Evolutionary conservation across 495 filamentous ascomycete genomes (phyloP), one percentile per base, ranked within the genome.

Genomic region (Alectoria sarmentosa): DNA sequence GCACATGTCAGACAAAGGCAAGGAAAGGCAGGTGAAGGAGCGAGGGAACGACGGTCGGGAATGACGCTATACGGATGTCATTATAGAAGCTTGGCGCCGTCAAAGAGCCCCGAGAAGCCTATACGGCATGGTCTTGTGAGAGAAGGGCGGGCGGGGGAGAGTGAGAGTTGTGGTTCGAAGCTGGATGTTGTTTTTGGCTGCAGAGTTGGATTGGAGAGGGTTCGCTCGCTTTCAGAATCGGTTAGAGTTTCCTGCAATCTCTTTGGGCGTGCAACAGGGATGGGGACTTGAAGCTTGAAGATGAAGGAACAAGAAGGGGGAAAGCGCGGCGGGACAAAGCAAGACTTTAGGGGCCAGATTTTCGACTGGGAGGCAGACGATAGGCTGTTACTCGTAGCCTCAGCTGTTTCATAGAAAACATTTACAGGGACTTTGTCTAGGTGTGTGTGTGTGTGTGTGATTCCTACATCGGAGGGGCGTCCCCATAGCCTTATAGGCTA

Each of bases 91-190:
- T 71, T 71, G 69, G 44, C 65, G 67, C 56, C 65, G 67, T 65
- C 58, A 42, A 58, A 66, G 39, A 64, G 52, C 60, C 66, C 69
- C 64, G 69, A 69, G 61, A 70, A 70, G 66, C 63, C 63, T 64
- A 39, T 56, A 60, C 61, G 68, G 69, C 65, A 65, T 66, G 65
- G 56, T 55, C 64, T 49, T 21, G 34, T 44, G 60, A 54, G 19
- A 46, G 36, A 42, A 30, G 13, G 61, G 41, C 41, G 63, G 59
- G 52, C 46, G 63, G 58, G 60, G 66, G 42, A 57, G 62, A 49
- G 60, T 36, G 38, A 60, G 55, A 39, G 68, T 26, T 62, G 56
- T 63, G 66, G 39, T 58, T 63, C 32, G 26, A 52, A 52, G 59
- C 52, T 46, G 41, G 60, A 66, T 52, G 62, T 65, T 63, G 63